Conservation (phyloP, 2,329 filamentous ascomycete genomes). For the Lachnellula subtilissima region DNA sequence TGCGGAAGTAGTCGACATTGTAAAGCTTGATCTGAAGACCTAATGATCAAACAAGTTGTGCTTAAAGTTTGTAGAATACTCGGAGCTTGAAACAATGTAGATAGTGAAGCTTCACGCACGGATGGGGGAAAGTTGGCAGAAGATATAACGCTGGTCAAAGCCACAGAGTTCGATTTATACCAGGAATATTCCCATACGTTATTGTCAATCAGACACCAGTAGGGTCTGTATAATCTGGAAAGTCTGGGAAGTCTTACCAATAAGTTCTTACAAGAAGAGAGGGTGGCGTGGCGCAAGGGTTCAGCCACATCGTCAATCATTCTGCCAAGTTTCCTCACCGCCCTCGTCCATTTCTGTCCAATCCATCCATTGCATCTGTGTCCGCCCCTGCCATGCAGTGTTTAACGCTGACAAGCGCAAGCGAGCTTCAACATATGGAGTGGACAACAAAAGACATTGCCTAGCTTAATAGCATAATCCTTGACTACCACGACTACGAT, state of each 20-base stretch:
- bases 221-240: neutral
- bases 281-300: no score
- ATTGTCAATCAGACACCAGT: neutral
- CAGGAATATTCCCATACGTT: neutral
- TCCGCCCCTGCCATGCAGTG: neutral
- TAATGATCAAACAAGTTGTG: no score
- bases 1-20: conserved; percentile 29
- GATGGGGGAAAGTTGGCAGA: no score
- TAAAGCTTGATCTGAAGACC: neutral
- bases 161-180: neutral
- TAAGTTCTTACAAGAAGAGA: no score
- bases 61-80: neutral
- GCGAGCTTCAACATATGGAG: neutral
- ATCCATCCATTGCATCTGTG: neutral
- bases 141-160: neutral
- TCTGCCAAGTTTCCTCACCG: no score
- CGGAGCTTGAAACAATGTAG: neutral
- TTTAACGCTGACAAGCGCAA: neutral
- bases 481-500: neutral
- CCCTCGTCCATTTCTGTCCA: neutral
- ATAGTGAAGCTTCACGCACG: neutral
- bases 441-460: neutral
- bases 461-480: neutral
- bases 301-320: no score
- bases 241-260: neutral